Percentiles rank a stretch among this genome's conserved stretches.
phyloP scores from a whole-genome alignment of 306 rosid genomes.

The Coriaria nepalensis region DNA sequence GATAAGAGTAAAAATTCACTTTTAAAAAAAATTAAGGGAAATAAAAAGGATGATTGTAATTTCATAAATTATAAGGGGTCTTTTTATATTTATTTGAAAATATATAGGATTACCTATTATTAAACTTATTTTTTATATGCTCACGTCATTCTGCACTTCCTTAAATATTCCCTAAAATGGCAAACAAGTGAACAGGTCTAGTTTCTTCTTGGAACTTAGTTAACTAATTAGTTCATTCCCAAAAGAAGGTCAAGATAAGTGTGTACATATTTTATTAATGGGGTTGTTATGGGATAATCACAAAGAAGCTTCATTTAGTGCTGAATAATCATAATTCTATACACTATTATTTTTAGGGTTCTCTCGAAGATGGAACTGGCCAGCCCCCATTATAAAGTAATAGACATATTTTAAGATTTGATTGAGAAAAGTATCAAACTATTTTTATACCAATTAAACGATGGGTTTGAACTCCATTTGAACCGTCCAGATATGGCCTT shows the following conservation, averaged over 20 bases:
- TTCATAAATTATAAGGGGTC: too few species aligned
- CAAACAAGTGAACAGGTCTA: slow-evolving; percentile 7
- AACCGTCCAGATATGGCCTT: too few species aligned
- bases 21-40: too few species aligned
- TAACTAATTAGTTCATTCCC: slow-evolving; percentile 17
- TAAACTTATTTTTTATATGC: slow-evolving; percentile 28
- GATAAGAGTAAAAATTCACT: too few species aligned
- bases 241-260: slow-evolving; percentile 39
- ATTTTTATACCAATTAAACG: too few species aligned
- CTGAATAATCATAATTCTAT: slow-evolving; percentile 47
- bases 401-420: background rate
- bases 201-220: too few species aligned
- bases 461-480: background rate
- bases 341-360: slow-evolving; percentile 26
- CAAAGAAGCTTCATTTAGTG: slow-evolving; percentile 40
- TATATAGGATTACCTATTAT: too few species aligned
- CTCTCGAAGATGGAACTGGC: slow-evolving; percentile 49
- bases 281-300: slow-evolving; percentile 35
- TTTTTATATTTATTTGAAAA: too few species aligned
- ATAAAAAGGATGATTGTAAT: too few species aligned
- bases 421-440: too few species aligned
- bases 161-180: slow-evolving; percentile 44
- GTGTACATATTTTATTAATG: slow-evolving; percentile 18
- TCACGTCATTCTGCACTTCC: slow-evolving; percentile 84
- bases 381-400: slow-evolving; percentile 30